Evolutionary conservation across 2,329 filamentous ascomycete species (phyloP), one percentile per base, ranked within the genome.

Genomic region (Pseudovirgaria hyperparasitica): DNA sequence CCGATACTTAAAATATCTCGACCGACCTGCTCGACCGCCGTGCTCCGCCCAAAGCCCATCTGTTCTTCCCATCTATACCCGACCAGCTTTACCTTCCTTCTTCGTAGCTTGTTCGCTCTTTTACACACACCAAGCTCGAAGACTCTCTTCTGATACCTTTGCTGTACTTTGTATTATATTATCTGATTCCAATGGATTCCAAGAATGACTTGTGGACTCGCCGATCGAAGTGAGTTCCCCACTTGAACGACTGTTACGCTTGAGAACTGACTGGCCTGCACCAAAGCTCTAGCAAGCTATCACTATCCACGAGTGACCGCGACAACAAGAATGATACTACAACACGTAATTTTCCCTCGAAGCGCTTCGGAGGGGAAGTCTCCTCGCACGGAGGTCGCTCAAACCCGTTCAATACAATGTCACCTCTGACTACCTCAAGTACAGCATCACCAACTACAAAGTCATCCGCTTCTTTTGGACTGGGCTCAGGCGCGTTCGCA

Each of bases 401-500:
- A 36, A 90, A 84, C 54, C 78, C 84, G 14, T 87, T 93, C 63
- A 79, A 73, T 54, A 65, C 73, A 42, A 71, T 81, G 40, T 74
- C 81, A 25, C 76, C 78, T 33, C 72, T 79, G 44, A 74, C 71
- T 34, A 70, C 67, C 26, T 72, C 70, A 25, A 52, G 45, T 31
- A 62, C 85, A 29, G 68, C 77, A 19, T 87, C 84, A 7, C 82
- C 85, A 9, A 82, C 79, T 9, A 68, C 72, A 28, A 70, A 70
- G 41, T 82, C 82, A 29, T 85, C 84, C 11, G 86, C 79, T 45
- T 86, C 87, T 32, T 98, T 98, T 58, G 86, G 85, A 26, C 65
- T 98, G 34, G 90, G 90, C 21, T 92, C 84, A 11, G 90, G 90
- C 42, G 90, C 90, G 29, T 98, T 98, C 54, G 87, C 87, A 20